Evolutionary conservation across 2,329 filamentous ascomycete species (phyloP).

Genomic region (Fusarium concolor): DNA sequence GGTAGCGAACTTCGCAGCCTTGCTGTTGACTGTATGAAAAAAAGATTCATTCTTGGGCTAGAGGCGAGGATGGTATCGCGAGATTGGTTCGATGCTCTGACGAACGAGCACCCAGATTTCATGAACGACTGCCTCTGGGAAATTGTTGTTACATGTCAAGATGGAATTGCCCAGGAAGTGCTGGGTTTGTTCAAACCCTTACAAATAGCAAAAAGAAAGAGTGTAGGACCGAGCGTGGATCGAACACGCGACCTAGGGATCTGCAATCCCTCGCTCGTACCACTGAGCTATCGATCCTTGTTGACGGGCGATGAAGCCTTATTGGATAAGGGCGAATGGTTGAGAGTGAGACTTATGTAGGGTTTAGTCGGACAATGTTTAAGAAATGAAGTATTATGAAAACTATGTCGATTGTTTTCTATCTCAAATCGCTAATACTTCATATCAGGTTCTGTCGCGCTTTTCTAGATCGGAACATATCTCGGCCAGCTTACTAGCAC

Average conservation of each 20-base stretch:
- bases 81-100: not conserved
- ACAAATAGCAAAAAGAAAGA: not conserved
- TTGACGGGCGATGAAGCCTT: no score
- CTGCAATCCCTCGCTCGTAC: slow-evolving; percentile 42
- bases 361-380: no score
- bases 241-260: slow-evolving; percentile 43
- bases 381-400: not conserved
- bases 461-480: not conserved
- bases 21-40: no score
- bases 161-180: no score
- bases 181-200: no score
- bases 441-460: no score
- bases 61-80: no score
- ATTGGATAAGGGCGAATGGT: accelerated
- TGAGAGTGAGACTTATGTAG: accelerated
- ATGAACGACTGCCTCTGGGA: not conserved
- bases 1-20: no score
- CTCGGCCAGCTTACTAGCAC: not conserved
- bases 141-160: no score
- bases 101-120: not conserved
- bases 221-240: slow-evolving; percentile 38
- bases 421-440: no score
- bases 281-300: slow-evolving; percentile 41
- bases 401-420: not conserved
- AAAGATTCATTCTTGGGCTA: no score